These are phyloP conservation scores for Paecilomyces variotii DNA, from an alignment of 2,329 filamentous ascomycete genomes.

Conservation along the genomic window DNA sequence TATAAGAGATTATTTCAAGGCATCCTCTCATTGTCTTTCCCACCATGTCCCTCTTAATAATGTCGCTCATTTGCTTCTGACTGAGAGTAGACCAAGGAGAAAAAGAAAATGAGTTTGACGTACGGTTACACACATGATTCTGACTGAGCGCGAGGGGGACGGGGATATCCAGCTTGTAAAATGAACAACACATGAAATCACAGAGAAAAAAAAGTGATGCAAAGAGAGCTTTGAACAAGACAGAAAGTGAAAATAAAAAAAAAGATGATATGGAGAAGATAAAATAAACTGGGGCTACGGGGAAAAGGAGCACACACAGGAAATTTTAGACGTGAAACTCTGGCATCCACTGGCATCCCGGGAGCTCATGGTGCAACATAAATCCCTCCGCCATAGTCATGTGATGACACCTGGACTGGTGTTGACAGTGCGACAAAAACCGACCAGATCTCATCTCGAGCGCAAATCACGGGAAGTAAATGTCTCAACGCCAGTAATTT, in stretches of 20 bases:
- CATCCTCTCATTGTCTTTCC: slow-evolving; percentile 21
- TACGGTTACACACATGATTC: slow-evolving; percentile 2
- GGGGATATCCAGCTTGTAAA: slow-evolving; percentile 31
- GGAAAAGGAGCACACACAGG: slow-evolving; percentile 12
- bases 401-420: background rate
- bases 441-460: slow-evolving; percentile 19
- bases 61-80: slow-evolving; percentile 15
- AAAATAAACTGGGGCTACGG: slow-evolving; percentile 11
- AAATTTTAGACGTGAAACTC: slow-evolving; percentile 6
- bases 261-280: slow-evolving; percentile 11
- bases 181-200: slow-evolving; percentile 1
- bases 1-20: slow-evolving; percentile 16
- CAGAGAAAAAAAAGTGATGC: slow-evolving; percentile 10
- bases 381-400: background rate
- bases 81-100: slow-evolving; percentile 11
- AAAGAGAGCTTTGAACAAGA: slow-evolving; percentile 7
- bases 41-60: slow-evolving; percentile 7
- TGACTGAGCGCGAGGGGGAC: slow-evolving; percentile 2
- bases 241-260: slow-evolving; percentile 8
- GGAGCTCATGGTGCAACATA: slow-evolving; percentile 12
- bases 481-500: slow-evolving; percentile 25
- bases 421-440: slow-evolving; percentile 10
- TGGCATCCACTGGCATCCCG: slow-evolving; percentile 8
- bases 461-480: slow-evolving; percentile 16
- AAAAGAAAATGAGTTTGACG: slow-evolving; percentile 16